Evolutionary conservation across 768 basidiomycete genomes (phyloP).

Genomic region (Vararia minispora): DNA sequence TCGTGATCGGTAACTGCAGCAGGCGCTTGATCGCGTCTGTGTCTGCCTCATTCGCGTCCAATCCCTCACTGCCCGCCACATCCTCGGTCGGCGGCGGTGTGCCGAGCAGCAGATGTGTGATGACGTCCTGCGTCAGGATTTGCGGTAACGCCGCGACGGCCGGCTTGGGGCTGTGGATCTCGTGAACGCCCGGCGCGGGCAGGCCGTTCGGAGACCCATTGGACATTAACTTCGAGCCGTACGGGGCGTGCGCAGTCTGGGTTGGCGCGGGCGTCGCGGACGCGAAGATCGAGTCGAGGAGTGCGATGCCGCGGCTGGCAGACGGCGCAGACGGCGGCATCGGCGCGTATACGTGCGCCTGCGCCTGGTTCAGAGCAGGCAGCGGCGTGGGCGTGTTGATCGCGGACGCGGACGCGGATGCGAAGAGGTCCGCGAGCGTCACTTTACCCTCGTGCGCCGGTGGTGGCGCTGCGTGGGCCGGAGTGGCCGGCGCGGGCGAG

Average conservation of each 20-base stretch:
- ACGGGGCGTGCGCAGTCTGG: slow-evolving; percentile 9
- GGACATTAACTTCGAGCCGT: slow-evolving; percentile 8
- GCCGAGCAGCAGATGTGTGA: slow-evolving; percentile 53
- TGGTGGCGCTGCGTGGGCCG: slow-evolving; percentile 8
- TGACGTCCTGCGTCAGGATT: slow-evolving; percentile 61
- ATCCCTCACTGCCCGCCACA: no score
- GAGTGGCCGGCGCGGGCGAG: slow-evolving; percentile 15
- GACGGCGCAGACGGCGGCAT: slow-evolving; percentile 17
- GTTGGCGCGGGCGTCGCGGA: slow-evolving; percentile 35
- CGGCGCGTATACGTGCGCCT: background rate
- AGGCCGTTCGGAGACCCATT: slow-evolving; percentile 7
- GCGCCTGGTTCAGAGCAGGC: slow-evolving; percentile 11
- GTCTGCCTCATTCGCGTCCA: no score
- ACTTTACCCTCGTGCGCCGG: slow-evolving; percentile 23
- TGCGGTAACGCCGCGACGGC: slow-evolving; percentile 44
- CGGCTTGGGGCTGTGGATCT: slow-evolving; percentile 47
- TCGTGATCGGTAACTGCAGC: no score
- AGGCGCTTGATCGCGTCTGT: no score
- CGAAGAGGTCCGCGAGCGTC: slow-evolving; percentile 39
- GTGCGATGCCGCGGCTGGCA: slow-evolving; percentile 38
- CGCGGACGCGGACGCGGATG: slow-evolving; percentile 16
- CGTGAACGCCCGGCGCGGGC: slow-evolving; percentile 12
- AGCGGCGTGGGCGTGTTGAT: slow-evolving; percentile 18
- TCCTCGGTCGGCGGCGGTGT: no score
- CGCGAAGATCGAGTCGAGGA: slow-evolving; percentile 66